Evolutionary conservation across 371 early-diverging fungal genomes (phyloP), one percentile per base, ranked within the genome.

Genomic region (Chytridiales sp.): DNA sequence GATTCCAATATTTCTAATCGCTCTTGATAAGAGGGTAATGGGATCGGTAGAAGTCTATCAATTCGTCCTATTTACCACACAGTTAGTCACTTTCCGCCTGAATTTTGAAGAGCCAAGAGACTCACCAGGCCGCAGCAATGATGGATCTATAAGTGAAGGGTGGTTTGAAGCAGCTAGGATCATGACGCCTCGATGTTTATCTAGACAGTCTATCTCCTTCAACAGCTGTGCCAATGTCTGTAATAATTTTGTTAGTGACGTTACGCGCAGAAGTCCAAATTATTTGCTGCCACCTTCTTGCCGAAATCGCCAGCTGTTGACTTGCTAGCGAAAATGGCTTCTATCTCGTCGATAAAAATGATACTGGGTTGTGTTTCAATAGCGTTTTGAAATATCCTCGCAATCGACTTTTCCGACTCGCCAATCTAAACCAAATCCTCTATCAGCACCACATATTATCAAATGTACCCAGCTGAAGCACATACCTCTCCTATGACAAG

Each of bases 111-210:
- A 35, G 15, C 4, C 26, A 2, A 8, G 21, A 2, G 69, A 50
- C 50, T 67, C 73, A 75, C 94, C 98, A 27, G 97, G 89, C 35
- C 92, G 71, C 64, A 95, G 42, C 57, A 94, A 85, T 36, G 94
- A 72, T 44, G 83, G 53, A 62, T 94, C 94, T 50, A 94, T 85
- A 1, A 84, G 66, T 46, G 85, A 85, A 0, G 90, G 91, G 63
- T 90, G 87, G 65, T 95, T 98, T 1, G 98, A 95, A 0, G 98
- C 97, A 0, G 87, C 92, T 38, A 94, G 61, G 2, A 69, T 50
- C 32, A 65, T 62, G 17, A 89, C 83, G 24, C 78, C 67, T 24
- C 77, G 68, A 46, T 79, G 69, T 1, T 56, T 46, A 22, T 74
- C 75, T 41, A 82, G 41, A 11, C 79, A 82, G 68, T 95, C 96